Evolutionary conservation across 768 basidiomycete genomes (phyloP).

Genomic region (Phanerochaete carnosa): DNA sequence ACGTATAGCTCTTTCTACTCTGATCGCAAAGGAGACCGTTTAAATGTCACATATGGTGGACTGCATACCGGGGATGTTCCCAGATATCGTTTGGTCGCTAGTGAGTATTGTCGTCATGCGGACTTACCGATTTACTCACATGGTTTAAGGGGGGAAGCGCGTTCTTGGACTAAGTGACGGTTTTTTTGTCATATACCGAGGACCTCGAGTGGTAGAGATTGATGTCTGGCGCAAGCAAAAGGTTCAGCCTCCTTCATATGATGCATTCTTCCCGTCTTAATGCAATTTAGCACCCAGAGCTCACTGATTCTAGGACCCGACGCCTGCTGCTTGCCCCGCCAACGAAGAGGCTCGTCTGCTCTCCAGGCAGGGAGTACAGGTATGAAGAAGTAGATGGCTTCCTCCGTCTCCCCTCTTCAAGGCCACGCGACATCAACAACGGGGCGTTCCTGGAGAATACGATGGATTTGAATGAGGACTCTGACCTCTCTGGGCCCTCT

Average conservation of each 20-base stretch:
- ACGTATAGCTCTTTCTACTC: constrained; percentile 45
- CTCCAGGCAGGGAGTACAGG: constrained; percentile 35
- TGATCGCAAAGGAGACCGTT: constrained; percentile 62
- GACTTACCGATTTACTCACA: constrained; percentile 45
- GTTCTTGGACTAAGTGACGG: constrained; percentile 59
- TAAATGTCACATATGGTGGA: constrained; percentile 68
- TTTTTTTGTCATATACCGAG: constrained; percentile 44
- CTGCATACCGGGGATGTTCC: constrained; percentile 62
- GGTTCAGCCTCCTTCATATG: constrained; percentile 28
- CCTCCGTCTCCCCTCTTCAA: constrained; percentile 50
- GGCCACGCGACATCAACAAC: background rate
- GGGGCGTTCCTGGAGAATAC: constrained; percentile 12
- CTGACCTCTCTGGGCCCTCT: constrained; percentile 20
- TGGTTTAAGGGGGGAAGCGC: constrained; percentile 50
- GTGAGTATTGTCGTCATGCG: constrained; percentile 38
- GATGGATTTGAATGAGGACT: constrained; percentile 44
- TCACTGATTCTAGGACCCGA: constrained; percentile 57
- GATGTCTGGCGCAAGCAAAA: constrained; percentile 31
- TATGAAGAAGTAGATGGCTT: constrained; percentile 69
- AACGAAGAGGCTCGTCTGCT: constrained; percentile 42
- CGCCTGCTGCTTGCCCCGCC: constrained; percentile 52
- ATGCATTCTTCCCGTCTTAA: constrained; percentile 4
- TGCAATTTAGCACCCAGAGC: constrained; percentile 37
- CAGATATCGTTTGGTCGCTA: constrained; percentile 54
- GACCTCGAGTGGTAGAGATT: constrained; percentile 57